Percentiles rank a stretch among this genome's conserved stretches.
phyloP scores from a whole-genome alignment of 805 yeast genomes.

The Millerozyma acaciae region DNA sequence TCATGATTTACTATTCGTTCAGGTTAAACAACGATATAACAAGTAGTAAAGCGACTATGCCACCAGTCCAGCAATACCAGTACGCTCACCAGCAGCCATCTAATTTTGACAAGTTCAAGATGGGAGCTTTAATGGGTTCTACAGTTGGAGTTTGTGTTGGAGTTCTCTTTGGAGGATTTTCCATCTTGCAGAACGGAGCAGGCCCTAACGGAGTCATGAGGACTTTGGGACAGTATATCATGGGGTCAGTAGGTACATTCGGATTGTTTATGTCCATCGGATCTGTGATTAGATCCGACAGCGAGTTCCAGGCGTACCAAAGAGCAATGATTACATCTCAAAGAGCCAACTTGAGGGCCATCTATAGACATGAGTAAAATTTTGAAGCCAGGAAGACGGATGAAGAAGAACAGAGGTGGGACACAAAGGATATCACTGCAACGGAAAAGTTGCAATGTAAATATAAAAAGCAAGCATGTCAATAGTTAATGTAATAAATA shows the following conservation, averaged over 20 bases:
- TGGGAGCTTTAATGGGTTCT: slow-evolving; percentile 97
- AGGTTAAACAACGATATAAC: slow-evolving; percentile 1
- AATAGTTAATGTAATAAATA: slow-evolving; percentile 1
- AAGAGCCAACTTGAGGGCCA: slow-evolving; percentile 23
- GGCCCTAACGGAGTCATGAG: slow-evolving; percentile 97
- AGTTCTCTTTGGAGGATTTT: slow-evolving; percentile 87
- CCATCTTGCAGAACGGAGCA: slow-evolving; percentile 91
- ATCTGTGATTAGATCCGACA: slow-evolving; percentile 81
- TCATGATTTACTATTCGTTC: background rate
- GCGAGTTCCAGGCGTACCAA: slow-evolving; percentile 28
- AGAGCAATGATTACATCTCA: slow-evolving; percentile 28
- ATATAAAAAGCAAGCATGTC: slow-evolving; percentile 1
- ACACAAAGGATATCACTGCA: background rate
- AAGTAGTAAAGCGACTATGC: slow-evolving; percentile 31
- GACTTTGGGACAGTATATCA: slow-evolving; percentile 93
- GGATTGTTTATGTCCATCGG: slow-evolving; percentile 97
- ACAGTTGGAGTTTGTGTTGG: slow-evolving; percentile 94
- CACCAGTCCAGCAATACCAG: slow-evolving; percentile 69
- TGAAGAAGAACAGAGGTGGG: background rate
- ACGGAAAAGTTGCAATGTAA: background rate
- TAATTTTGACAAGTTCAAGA: slow-evolving; percentile 92
- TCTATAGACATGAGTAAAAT: slow-evolving; percentile 16
- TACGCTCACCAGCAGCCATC: slow-evolving; percentile 61
- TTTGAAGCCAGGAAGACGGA: background rate
- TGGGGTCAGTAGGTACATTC: slow-evolving; percentile 95